Percentiles rank a stretch among this genome's conserved stretches.
These are phyloP conservation scores for Gossypium gossypioides DNA, from an alignment of 441 rosid genomes.

Conservation along the genomic window DNA sequence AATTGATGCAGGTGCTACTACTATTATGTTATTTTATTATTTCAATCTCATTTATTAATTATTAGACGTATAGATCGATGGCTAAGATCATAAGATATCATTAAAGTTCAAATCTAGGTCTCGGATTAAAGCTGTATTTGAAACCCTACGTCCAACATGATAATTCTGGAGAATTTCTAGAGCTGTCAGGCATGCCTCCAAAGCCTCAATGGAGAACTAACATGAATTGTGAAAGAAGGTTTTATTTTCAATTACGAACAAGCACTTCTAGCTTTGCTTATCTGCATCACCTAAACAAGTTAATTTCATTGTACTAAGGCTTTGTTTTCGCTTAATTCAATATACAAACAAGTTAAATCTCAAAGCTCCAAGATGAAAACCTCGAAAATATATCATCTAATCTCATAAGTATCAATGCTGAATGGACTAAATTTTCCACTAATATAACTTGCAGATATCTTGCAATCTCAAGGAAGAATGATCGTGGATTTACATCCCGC, in stretches of 20 bases:
- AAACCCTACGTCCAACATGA: neutral
- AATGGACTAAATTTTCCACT: neutral
- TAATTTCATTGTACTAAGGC: neutral
- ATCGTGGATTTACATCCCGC: slow-evolving; percentile 46
- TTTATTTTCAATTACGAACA: slow-evolving; percentile 16
- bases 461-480: slow-evolving; percentile 62
- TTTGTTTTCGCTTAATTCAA: neutral
- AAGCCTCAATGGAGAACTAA: neutral
- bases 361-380: neutral
- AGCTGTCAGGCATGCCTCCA: neutral
- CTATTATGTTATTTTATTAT: neutral
- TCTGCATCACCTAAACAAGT: neutral
- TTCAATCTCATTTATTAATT: neutral
- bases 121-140: slow-evolving; percentile 22
- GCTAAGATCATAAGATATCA: neutral
- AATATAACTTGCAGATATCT: slow-evolving; percentile 28
- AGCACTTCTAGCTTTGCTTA: slow-evolving; percentile 45
- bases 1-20: neutral
- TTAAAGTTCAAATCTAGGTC: neutral
- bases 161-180: neutral
- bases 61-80: neutral
- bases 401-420: neutral
- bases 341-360: neutral
- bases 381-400: neutral
- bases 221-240: slow-evolving; percentile 7